Percentiles rank a stretch among this genome's conserved stretches.
Conservation (phyloP, 495 filamentous ascomycete genomes). For the Penicillium turbatum region DNA sequence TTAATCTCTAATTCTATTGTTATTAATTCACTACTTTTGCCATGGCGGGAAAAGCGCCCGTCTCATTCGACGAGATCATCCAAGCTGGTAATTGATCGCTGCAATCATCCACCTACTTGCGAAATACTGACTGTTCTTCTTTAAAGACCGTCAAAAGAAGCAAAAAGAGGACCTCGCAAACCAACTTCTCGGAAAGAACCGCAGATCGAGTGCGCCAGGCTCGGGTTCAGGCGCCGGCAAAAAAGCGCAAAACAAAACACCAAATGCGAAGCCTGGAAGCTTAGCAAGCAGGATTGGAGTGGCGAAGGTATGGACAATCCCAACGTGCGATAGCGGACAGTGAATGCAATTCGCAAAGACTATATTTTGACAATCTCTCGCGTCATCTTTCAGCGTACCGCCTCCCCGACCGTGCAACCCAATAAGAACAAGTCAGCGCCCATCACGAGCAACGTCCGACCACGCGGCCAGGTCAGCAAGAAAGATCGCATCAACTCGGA, state of each 20-base stretch:
- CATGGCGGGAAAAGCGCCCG: conserved; percentile 49
- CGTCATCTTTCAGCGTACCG: conserved; percentile 35
- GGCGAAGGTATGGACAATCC: conserved; percentile 53
- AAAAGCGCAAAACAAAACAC: conserved; percentile 35
- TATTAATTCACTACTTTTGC: background rate
- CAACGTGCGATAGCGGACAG: background rate
- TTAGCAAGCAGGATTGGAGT: conserved; percentile 75
- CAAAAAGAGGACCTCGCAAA: conserved; percentile 68
- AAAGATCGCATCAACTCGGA: conserved; percentile 38
- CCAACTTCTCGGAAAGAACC: conserved; percentile 62
- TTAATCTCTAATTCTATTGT: background rate
- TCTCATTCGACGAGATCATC: conserved; percentile 64
- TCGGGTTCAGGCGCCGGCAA: conserved; percentile 25
- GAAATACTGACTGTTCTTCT: conserved; percentile 8
- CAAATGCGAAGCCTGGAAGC: conserved; percentile 45
- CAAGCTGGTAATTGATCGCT: conserved; percentile 47
- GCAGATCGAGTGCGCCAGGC: conserved; percentile 55
- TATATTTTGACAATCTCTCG: conserved; percentile 1
- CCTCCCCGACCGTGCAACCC: conserved; percentile 37
- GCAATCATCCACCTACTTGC: background rate
- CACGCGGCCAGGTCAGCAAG: conserved; percentile 26
- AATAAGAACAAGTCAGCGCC: conserved; percentile 26
- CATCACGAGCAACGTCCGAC: conserved; percentile 16
- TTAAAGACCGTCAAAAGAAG: conserved; percentile 61
- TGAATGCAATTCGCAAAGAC: background rate